Base-by-base conservation (phyloP, 495 filamentous ascomycete species). In the Trichoderma orchidacearum region DNA sequence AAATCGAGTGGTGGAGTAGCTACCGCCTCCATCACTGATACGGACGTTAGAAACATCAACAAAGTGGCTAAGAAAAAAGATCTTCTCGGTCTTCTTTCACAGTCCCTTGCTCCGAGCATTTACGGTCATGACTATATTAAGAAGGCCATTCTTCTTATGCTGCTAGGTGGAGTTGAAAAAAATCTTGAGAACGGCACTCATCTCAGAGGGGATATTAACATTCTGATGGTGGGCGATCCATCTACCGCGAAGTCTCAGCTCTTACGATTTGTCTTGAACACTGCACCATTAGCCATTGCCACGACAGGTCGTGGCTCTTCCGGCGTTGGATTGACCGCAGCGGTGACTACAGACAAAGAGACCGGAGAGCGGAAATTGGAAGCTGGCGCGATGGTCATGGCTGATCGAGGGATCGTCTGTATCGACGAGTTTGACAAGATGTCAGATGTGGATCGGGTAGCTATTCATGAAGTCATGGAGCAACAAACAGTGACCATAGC, bases 351-450 rank as follows among this genome's bases (percentile, higher is more conserved):
- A 0, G 93, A 99, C 68, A 97, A 97, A 68, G 93, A 99, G 69
- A 99, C 93, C 0, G 94, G 93, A 25, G 93, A 99, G 68, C 83
- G 93, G 54, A 80, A 93, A 59, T 76, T 99, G 3, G 93, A 99
- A 72, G 93, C 93, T 7, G 93, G 93, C 79, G 93, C 93, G 59
- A 99, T 99, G 93, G 93, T 99, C 56, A 86, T 99, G 58, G 93
- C 83, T 65, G 93, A 99, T 64, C 85, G 93, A 48, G 93, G 93
- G 56, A 92, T 99, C 34, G 93, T 99, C 36, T 99, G 93, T 72
- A 99, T 99, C 62, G 93, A 99, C 69, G 93, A 99, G 68, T 99
- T 99, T 66, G 93, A 99, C 72, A 99, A 99, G 72, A 99, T 99
- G 93, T 94, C 87, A 60, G 93, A 97, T 69, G 85, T 97, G 34